Base-by-base conservation (phyloP, 2,329 filamentous ascomycete species). In the Cordyceps pruinosa region DNA sequence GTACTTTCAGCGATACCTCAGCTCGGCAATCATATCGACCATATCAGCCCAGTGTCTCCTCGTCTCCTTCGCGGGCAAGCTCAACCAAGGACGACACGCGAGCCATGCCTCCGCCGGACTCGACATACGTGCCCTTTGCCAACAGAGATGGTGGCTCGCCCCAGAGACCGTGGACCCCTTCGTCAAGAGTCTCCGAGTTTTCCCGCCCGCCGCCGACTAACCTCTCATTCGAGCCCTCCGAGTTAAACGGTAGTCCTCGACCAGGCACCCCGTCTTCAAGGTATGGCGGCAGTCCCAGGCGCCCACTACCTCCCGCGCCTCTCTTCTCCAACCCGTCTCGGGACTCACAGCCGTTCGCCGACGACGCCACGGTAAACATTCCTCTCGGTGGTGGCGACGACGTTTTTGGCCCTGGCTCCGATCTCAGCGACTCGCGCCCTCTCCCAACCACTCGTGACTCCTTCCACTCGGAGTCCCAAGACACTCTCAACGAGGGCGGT, bases 221-320 rank as follows among this genome's bases (percentile, higher is more conserved):
- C 62, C 76, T 87, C 25, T 80, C 85, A 4, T 97, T 94, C 71
- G 94, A 97, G 71, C 90, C 91, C 0, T 80, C 86, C 23, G 92
- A 97, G 64, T 73, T 97, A 59, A 93, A 97, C 66, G 94, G 94
- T 49, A 92, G 84, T 60, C 92, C 94, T 7, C 78, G 94, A 58
- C 93, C 94, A 1, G 93, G 93, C 5, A 97, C 93, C 0, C 91
- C 93, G 1, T 91, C 91, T 1, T 93, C 90, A 2, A 82, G 85
- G 69, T 97, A 97, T 69, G 89, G 91, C 21, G 89, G 91, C 4
- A 95, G 90, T 67, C 90, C 92, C 12, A 84, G 90, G 63, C 82
- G 93, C 57, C 93, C 93, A 4, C 77, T 97, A 32, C 94, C 94
- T 3, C 90, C 91, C 0, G 90, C 91, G 30, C 94, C 94, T 4